Percentiles rank a stretch among this genome's conserved stretches.
These are phyloP conservation scores for Endoconidiophora polonica DNA, from an alignment of 2,329 filamentous ascomycete genomes.

Conservation along the genomic window DNA sequence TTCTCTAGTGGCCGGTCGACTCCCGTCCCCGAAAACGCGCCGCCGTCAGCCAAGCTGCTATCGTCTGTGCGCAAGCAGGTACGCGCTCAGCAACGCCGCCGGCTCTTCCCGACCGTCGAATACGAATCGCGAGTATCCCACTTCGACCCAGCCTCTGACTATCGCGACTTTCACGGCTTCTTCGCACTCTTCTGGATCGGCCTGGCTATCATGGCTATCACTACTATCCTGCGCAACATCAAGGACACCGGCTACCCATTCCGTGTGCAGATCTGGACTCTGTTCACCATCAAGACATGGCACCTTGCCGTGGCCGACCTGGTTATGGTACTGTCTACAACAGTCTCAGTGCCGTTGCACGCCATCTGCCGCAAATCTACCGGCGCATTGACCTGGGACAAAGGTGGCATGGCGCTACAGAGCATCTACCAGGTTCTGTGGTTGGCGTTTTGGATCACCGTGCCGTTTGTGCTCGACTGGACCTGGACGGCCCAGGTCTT, in stretches of 20 bases:
- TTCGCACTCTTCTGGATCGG: conserved; percentile 98
- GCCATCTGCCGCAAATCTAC: conserved; percentile 39
- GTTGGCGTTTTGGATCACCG: conserved; percentile 66
- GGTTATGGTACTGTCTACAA: conserved; percentile 66
- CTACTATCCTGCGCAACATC: conserved; percentile 79
- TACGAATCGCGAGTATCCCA: conserved; percentile 84
- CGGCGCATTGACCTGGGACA: conserved; percentile 51
- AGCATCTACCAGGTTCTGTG: conserved; percentile 65
- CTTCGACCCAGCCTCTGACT: conserved; percentile 83
- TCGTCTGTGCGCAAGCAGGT: conserved; percentile 71
- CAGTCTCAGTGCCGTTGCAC: conserved; percentile 58
- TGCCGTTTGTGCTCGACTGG: conserved; percentile 78
- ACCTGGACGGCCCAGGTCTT: conserved; percentile 97
- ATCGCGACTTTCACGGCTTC: conserved; percentile 91
- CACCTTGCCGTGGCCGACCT: conserved; percentile 71
- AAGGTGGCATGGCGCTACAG: conserved; percentile 65
- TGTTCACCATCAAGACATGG: conserved; percentile 79
- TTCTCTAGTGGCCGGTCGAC: conserved; percentile 57
- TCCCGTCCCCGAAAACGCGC: conserved; percentile 73
- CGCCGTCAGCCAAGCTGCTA: conserved; percentile 76
- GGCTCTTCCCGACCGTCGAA: conserved; percentile 84
- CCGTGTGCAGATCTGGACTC: conserved; percentile 68
- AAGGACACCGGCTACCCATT: conserved; percentile 85
- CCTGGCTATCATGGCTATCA: conserved; percentile 90
- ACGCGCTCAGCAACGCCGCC: conserved; percentile 62